Evolutionary conservation across 805 yeast genomes (phyloP).

Genomic region (Candida andamanensis): DNA sequence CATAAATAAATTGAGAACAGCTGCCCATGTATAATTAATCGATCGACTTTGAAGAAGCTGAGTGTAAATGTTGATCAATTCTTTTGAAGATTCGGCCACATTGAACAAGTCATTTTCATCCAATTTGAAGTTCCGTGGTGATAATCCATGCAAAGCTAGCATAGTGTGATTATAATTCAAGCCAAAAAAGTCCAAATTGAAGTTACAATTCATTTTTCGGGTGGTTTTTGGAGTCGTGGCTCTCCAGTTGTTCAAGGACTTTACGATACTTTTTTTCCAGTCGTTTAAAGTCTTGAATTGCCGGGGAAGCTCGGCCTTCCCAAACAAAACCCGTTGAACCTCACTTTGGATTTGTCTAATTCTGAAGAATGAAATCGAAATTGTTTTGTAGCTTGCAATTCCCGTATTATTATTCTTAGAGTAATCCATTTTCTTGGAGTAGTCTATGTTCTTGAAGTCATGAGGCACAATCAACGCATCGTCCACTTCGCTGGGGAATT

Average conservation of each 20-base stretch:
- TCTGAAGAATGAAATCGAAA: conserved; percentile 62
- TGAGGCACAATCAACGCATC: conserved; percentile 53
- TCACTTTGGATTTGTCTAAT: conserved; percentile 75
- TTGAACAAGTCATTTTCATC: conserved; percentile 48
- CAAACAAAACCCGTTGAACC: conserved; percentile 67
- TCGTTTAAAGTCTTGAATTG: conserved; percentile 45
- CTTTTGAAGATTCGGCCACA: conserved; percentile 60
- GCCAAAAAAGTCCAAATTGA: conserved; percentile 63
- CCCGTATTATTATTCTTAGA: conserved; percentile 13
- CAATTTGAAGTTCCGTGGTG: conserved; percentile 61
- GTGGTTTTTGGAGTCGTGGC: conserved; percentile 49
- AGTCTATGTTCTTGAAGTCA: conserved; percentile 31
- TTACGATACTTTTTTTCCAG: conserved; percentile 58
- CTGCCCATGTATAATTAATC: conserved; percentile 89
- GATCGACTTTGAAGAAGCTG: conserved; percentile 51
- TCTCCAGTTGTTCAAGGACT: conserved; percentile 60
- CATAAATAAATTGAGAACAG: conserved; percentile 82
- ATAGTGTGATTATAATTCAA: conserved; percentile 75
- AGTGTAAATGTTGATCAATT: conserved; percentile 59
- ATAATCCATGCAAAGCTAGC: conserved; percentile 67
- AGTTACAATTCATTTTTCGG: conserved; percentile 65
- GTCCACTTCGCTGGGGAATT: conserved; percentile 70
- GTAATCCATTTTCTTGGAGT: conserved; percentile 24
- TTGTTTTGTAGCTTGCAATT: conserved; percentile 59
- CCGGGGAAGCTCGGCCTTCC: conserved; percentile 67